These are phyloP conservation scores for Bacidia gigantensis DNA, from an alignment of 495 filamentous ascomycete species.

Conservation along the genomic window DNA sequence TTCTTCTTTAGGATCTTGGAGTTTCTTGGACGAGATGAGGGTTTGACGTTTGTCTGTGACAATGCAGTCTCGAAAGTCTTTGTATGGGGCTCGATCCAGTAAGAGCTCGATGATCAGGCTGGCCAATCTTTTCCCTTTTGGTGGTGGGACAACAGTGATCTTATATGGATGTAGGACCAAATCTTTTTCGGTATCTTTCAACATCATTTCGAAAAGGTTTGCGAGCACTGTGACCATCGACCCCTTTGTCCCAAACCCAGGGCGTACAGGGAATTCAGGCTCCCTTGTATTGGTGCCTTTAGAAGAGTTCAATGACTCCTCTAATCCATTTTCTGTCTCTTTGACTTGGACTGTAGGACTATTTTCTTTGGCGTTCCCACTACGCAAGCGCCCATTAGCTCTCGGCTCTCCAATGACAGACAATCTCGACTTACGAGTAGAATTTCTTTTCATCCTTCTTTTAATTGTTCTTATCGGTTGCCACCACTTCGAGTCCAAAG, in stretches of 20 bases:
- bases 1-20: neutral
- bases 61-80: neutral
- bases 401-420: no score
- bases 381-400: no score
- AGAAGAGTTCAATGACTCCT: no score
- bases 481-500: no score
- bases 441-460: no score
- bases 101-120: neutral
- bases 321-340: no score
- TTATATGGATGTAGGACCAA: neutral
- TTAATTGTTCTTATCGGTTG: no score
- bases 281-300: neutral
- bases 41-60: neutral
- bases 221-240: neutral
- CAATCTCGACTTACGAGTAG: no score
- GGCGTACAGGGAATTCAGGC: constrained; percentile 25
- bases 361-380: no score
- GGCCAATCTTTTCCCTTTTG: no score
- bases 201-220: constrained; percentile 8
- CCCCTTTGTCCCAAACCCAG: constrained; percentile 47
- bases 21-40: neutral
- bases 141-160: constrained; percentile 9
- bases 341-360: no score
- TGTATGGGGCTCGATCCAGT: neutral
- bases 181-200: neutral